A percentile compares a stretch with the other conserved stretches of the same genome.
These are phyloP conservation scores for Candida sojae DNA, from an alignment of 1,139 yeast species.

Conservation along the genomic window DNA sequence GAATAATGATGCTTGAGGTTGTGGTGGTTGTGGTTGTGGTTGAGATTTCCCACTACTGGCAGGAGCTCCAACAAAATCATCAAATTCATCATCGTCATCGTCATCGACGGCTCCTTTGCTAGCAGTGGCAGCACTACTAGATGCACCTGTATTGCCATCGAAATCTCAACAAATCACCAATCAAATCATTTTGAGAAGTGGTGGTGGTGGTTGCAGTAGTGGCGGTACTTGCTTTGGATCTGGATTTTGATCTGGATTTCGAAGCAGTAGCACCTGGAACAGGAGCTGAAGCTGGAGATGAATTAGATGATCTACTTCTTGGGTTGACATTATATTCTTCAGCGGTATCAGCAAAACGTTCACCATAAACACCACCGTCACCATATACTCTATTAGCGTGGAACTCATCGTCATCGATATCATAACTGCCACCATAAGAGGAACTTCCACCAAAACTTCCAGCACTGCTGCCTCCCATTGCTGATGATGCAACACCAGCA, in stretches of 20 bases:
- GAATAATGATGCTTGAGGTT: constrained; percentile 27
- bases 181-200: constrained; percentile 35
- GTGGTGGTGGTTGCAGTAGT: constrained; percentile 20
- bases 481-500: constrained; percentile 63
- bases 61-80: constrained; percentile 90
- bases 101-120: background rate
- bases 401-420: constrained; percentile 45
- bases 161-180: constrained; percentile 60
- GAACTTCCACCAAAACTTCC: constrained; percentile 33
- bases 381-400: constrained; percentile 63
- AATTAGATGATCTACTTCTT: constrained; percentile 47
- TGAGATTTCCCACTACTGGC: constrained; percentile 24
- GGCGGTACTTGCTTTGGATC: constrained; percentile 12
- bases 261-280: constrained; percentile 47
- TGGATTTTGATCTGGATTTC: constrained; percentile 32
- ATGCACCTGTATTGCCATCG: constrained; percentile 30
- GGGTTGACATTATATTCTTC: constrained; percentile 42
- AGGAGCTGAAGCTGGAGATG: constrained; percentile 28
- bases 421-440: constrained; percentile 26
- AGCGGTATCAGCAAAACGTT: constrained; percentile 61
- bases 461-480: constrained; percentile 51
- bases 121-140: constrained; percentile 8
- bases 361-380: constrained; percentile 80
- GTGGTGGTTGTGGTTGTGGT: constrained; percentile 17
- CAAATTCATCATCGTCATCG: constrained; percentile 63